A percentile compares a stretch with the other conserved stretches of the same genome.
Evolutionary conservation across 768 basidiomycete species (phyloP).

Genomic region (Boletellus sp.): DNA sequence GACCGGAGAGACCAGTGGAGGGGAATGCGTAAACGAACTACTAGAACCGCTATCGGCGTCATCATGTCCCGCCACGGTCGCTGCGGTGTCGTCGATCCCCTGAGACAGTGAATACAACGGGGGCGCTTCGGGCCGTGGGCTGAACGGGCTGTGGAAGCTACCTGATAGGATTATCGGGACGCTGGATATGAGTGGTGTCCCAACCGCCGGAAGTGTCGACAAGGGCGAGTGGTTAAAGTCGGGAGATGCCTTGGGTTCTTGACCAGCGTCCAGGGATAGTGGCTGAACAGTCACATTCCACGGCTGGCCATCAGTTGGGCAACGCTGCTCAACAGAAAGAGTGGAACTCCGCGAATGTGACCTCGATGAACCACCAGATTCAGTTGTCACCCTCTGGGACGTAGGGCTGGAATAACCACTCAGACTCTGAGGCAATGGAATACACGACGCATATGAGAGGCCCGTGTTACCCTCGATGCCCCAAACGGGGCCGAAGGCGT

Average conservation of each 20-base stretch:
- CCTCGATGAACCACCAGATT: conserved; percentile 10
- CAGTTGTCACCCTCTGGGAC: conserved; percentile 23
- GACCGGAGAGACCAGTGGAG: conserved; percentile 26
- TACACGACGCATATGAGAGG: conserved; percentile 26
- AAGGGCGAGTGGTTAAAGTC: conserved; percentile 30
- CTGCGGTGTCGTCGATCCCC: background rate
- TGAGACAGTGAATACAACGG: conserved; percentile 20
- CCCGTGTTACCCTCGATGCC: conserved; percentile 17
- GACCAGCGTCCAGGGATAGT: conserved; percentile 3
- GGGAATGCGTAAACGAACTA: conserved; percentile 25
- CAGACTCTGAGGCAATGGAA: conserved; percentile 30
- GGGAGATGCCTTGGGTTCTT: conserved; percentile 12
- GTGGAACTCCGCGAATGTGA: conserved; percentile 31
- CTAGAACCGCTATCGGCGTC: conserved; percentile 18
- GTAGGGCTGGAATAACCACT: conserved; percentile 31
- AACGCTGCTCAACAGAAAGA: conserved; percentile 28
- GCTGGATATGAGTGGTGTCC: conserved; percentile 25
- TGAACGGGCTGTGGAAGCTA: conserved; percentile 25
- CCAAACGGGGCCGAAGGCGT: conserved; percentile 21
- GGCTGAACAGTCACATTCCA: conserved; percentile 10
- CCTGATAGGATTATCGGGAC: conserved; percentile 10
- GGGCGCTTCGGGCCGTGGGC: conserved; percentile 26
- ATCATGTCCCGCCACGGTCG: conserved; percentile 8
- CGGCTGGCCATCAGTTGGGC: conserved; percentile 17
- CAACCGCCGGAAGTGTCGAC: conserved; percentile 28